Evolutionary conservation across 73 alveolate genomes (phyloP).

Genomic region (Uronychia binucleata): DNA sequence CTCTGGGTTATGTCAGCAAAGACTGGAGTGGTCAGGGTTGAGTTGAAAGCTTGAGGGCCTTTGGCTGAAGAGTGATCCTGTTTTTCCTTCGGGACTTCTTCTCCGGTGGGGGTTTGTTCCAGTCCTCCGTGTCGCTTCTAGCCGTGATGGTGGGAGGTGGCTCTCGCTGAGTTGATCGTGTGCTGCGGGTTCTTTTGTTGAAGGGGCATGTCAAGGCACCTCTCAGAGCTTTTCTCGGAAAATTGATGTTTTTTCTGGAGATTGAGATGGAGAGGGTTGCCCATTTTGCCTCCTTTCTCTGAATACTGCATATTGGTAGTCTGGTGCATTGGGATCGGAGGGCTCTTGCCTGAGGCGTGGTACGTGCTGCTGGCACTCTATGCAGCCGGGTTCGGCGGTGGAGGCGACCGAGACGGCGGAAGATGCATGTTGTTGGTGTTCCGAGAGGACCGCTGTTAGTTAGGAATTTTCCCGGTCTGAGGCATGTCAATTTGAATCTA

Average conservation of each 20-base stretch:
- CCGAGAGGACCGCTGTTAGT: not conserved
- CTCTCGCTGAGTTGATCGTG: not conserved
- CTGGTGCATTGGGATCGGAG: not conserved
- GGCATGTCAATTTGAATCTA: not conserved
- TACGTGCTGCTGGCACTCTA: not conserved
- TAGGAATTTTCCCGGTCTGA: not conserved
- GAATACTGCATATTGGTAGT: no score
- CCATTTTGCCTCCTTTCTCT: not conserved
- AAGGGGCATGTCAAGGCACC: not conserved
- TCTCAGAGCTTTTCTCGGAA: not conserved
- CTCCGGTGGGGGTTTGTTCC: not conserved
- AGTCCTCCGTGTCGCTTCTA: not conserved
- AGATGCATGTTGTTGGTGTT: not conserved
- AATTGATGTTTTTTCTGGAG: not conserved
- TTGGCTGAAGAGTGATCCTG: not conserved
- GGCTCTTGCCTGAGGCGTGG: not conserved
- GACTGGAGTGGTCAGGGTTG: not conserved
- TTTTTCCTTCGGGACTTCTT: not conserved
- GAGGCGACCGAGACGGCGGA: not conserved
- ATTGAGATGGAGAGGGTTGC: not conserved
- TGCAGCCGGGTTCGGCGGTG: not conserved
- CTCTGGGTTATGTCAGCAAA: not conserved
- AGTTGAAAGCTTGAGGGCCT: not conserved
- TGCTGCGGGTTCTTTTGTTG: not conserved
- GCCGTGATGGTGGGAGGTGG: not conserved